Conservation (phyloP, 495 filamentous ascomycete genomes). For the Penicillium mononematosum region DNA sequence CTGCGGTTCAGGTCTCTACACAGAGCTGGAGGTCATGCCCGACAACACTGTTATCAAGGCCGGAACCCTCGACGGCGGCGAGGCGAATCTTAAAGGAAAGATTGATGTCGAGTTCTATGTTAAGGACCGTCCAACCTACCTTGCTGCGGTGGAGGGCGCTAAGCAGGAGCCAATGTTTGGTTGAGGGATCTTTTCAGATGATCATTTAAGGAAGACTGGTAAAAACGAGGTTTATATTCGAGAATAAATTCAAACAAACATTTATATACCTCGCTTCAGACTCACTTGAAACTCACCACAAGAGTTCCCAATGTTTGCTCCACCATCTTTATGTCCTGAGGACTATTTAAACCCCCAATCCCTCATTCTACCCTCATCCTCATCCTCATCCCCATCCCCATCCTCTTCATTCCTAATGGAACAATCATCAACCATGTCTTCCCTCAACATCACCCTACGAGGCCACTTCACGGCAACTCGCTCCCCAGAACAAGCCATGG, state of each 20-base stretch:
- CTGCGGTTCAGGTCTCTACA: conserved; percentile 47
- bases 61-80: conserved; percentile 41
- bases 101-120: conserved; percentile 49
- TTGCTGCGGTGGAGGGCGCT: conserved; percentile 37
- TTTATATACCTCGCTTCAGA: background rate
- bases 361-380: background rate
- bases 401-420: background rate
- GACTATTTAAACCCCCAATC: background rate
- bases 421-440: background rate
- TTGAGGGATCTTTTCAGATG: background rate
- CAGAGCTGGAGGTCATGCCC: conserved; percentile 48
- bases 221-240: background rate
- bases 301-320: background rate
- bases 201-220: background rate
- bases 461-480: background rate
- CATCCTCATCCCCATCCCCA: background rate
- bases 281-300: background rate
- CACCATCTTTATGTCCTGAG: background rate
- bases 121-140: conserved; percentile 42
- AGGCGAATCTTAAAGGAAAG: conserved; percentile 32
- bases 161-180: conserved; percentile 41
- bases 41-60: conserved; percentile 45
- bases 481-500: background rate
- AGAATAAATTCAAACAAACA: background rate
- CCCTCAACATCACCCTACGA: background rate